Evolutionary conservation across 768 basidiomycete genomes (phyloP), one percentile per base, ranked within the genome.

Genomic region (Trametes cinnabarina): DNA sequence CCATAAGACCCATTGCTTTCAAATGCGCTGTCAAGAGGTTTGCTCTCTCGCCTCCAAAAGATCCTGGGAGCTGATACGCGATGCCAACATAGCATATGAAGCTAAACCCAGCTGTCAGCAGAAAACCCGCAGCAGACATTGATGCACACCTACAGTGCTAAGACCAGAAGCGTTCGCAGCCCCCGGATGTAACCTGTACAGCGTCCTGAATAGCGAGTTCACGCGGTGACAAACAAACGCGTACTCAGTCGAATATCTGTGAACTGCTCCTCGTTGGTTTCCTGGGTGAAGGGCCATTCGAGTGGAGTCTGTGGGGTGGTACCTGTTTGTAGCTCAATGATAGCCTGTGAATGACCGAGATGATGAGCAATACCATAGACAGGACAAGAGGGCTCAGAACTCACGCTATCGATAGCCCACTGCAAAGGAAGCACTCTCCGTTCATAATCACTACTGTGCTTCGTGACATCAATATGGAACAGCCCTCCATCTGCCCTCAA

Each of bases 1-100:
- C 88, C 7, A 80, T 70, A 14, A 91, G 76, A 8, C 90, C 90
- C 90, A 92, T 92, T 3, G 82, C 88, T 66, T 86, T 86, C 78
- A 92, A 82, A 66, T 92, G 88, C 8, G 81, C 73, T 0, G 90
- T 90, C 30, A 92, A 68, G 15, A 80, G 71, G 51, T 74, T 78
- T 0, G 89, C 84, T 40, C 88, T 77, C 68, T 92, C 90, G 5
- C 77, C 78, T 12, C 84, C 75, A 42, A 88, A 81, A 8, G 85
- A 78, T 3, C 89, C 90, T 12, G 90, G 86, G 2, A 90, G 79
- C 61, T 92, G 90, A 66, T 92, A 92, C 0, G 84, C 77, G 42
- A 92, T 86, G 22, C 89, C 89, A 32, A 89, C 72, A 69, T 82
- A 92, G 53, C 81, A 80, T 14, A 91, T 72, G 64, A 90, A 91